These are phyloP conservation scores for Monilinia fructigena DNA, from an alignment of 2,329 filamentous ascomycete genomes.

Conservation along the genomic window DNA sequence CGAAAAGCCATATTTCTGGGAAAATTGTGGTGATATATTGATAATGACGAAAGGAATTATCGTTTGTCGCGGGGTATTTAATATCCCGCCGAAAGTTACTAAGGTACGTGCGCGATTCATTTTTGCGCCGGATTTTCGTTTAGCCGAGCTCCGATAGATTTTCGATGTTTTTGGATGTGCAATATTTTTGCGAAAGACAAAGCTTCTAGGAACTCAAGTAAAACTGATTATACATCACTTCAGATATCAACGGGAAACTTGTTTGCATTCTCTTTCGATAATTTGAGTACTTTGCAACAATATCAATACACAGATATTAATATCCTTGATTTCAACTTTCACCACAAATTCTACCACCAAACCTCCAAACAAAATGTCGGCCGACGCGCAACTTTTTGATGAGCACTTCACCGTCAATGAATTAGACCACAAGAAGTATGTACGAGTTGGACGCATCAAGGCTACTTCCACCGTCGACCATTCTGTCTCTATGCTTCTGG, in stretches of 20 bases:
- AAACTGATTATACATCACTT: constrained; percentile 17
- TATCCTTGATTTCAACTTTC: neutral
- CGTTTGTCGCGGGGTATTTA: constrained; percentile 12
- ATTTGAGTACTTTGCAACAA: neutral
- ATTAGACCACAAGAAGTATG: constrained; percentile 85
- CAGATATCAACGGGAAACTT: neutral
- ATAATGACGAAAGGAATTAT: constrained; percentile 12
- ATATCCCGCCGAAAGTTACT: neutral
- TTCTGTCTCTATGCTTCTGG: constrained; percentile 75
- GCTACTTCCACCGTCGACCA: constrained; percentile 70
- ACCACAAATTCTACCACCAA: constrained; percentile 41
- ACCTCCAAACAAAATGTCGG: constrained; percentile 69
- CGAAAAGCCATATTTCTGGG: constrained; percentile 59
- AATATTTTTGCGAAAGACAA: constrained; percentile 21
- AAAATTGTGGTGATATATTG: neutral
- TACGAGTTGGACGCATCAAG: constrained; percentile 84
- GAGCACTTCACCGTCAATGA: constrained; percentile 82
- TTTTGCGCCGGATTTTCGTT: constrained; percentile 19
- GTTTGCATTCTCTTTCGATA: neutral
- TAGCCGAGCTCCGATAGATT: constrained; percentile 7
- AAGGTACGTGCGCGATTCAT: neutral
- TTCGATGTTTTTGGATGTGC: constrained; percentile 15
- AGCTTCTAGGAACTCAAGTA: constrained; percentile 1
- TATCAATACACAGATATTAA: neutral
- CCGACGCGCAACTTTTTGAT: constrained; percentile 91